Evolutionary conservation across 2,329 filamentous ascomycete genomes (phyloP).

Genomic region (Arthrobotrys pseudoclavata): DNA sequence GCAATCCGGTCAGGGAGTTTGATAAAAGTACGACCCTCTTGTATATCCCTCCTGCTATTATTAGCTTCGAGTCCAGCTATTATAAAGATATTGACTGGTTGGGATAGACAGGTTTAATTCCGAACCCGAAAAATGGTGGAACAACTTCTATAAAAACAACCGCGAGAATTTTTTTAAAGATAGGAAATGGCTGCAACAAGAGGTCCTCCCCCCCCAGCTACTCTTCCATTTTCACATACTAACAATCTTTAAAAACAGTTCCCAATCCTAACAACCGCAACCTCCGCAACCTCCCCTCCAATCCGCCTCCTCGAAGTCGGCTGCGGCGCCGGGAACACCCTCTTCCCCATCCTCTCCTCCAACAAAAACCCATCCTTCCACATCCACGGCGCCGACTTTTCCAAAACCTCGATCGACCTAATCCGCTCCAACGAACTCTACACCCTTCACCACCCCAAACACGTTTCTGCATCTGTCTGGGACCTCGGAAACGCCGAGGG

Average conservation of each 20-base stretch:
- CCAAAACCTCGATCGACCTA: constrained; percentile 91
- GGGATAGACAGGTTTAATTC: constrained; percentile 79
- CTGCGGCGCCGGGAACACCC: constrained; percentile 94
- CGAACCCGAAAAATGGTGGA: constrained; percentile 96
- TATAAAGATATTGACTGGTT: not conserved
- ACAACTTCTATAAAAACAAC: constrained; percentile 98
- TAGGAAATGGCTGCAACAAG: constrained; percentile 94
- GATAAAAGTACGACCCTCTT: constrained; percentile 78
- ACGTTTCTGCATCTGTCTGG: constrained; percentile 75
- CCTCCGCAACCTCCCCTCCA: constrained; percentile 76
- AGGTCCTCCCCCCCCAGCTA: constrained; percentile 66
- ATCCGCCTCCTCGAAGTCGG: constrained; percentile 88
- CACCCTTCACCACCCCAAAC: constrained; percentile 70
- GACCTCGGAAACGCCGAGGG: constrained; percentile 73
- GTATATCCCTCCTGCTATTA: too few relatives aligned
- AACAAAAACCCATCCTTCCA: constrained; percentile 86
- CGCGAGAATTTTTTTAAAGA: constrained; percentile 98
- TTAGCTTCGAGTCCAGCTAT: too few relatives aligned
- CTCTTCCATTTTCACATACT: too few relatives aligned
- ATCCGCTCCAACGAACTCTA: constrained; percentile 87
- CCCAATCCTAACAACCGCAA: constrained; percentile 83
- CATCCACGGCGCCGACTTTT: constrained; percentile 96
- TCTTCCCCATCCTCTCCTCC: constrained; percentile 86
- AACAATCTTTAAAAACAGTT: constrained; percentile 69
- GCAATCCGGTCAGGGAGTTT: constrained; percentile 89